A percentile compares a stretch with the other conserved stretches of the same genome.
These are phyloP conservation scores for Fusarium piperis DNA, from an alignment of 2,329 filamentous ascomycete species.

Conservation along the genomic window DNA sequence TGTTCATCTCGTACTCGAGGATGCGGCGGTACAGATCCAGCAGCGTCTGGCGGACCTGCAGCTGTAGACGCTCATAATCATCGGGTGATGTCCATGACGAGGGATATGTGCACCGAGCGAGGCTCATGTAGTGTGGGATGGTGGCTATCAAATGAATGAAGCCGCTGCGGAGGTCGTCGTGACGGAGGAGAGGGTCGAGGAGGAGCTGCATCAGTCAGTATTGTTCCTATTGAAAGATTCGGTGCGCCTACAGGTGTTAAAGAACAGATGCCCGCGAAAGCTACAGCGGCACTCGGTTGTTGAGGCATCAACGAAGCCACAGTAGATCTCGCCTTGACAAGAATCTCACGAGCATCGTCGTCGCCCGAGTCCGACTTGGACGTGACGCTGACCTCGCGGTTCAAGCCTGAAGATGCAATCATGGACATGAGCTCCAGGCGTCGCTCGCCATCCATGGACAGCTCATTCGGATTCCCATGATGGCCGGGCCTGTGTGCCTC, in stretches of 20 bases:
- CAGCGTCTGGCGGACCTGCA: conserved; percentile 36
- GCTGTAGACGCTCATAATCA: conserved; percentile 37
- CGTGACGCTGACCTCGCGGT: conserved; percentile 38
- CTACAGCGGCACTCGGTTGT: conserved; percentile 45
- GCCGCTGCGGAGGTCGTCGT: conserved; percentile 44
- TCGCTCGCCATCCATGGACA: conserved; percentile 36
- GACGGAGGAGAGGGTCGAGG: conserved; percentile 48
- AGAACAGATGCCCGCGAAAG: conserved; percentile 51
- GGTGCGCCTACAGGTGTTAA: conserved; percentile 48
- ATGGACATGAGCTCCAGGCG: conserved; percentile 43
- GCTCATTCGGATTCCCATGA: conserved; percentile 38
- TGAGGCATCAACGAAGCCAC: conserved; percentile 40
- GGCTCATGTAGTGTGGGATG: conserved; percentile 49
- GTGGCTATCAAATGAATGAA: conserved; percentile 46
- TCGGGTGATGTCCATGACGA: conserved; percentile 37
- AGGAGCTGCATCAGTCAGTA: conserved; percentile 43
- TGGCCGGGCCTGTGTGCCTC: conserved; percentile 44
- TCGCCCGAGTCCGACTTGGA: conserved; percentile 43
- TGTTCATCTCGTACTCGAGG: conserved; percentile 53
- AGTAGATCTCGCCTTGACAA: conserved; percentile 41
- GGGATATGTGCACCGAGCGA: conserved; percentile 41
- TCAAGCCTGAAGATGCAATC: conserved; percentile 45
- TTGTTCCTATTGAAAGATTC: not conserved
- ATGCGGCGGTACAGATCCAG: conserved; percentile 45
- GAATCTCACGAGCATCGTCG: conserved; percentile 41